Percentiles rank a stretch among this genome's conserved stretches.
These are phyloP conservation scores for Rhododendron molle DNA, from an alignment of 148 eudicot genomes.

Conservation along the genomic window DNA sequence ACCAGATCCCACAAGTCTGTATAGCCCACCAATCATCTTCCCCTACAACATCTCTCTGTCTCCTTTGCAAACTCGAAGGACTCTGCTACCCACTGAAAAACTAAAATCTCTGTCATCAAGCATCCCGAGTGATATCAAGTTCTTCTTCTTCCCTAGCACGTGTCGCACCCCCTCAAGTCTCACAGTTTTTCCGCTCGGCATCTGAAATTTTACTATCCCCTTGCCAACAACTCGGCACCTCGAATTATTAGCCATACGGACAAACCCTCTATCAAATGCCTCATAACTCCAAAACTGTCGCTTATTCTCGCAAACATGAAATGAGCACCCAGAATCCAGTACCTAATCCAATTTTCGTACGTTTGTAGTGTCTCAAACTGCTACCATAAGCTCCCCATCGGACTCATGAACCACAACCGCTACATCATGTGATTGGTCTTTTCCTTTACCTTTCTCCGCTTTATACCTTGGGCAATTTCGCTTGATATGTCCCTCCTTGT, in stretches of 20 bases:
- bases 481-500: neutral
- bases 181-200: neutral
- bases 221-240: neutral
- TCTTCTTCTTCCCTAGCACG: neutral
- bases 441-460: too few species aligned
- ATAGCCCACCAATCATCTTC: neutral
- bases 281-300: neutral
- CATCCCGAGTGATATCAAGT: conserved; percentile 1
- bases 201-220: neutral
- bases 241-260: neutral
- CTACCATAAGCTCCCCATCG: neutral
- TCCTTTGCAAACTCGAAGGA: neutral
- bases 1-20: neutral
- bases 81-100: neutral
- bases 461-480: neutral
- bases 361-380: neutral
- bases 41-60: neutral
- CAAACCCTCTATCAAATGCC: neutral
- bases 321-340: neutral
- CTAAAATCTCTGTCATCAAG: neutral
- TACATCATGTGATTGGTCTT: too few species aligned
- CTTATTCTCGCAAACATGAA: neutral
- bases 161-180: neutral
- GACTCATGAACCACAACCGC: too few species aligned
- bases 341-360: neutral